Conservation (phyloP, 768 basidiomycete genomes). For the Russula sp. region DNA sequence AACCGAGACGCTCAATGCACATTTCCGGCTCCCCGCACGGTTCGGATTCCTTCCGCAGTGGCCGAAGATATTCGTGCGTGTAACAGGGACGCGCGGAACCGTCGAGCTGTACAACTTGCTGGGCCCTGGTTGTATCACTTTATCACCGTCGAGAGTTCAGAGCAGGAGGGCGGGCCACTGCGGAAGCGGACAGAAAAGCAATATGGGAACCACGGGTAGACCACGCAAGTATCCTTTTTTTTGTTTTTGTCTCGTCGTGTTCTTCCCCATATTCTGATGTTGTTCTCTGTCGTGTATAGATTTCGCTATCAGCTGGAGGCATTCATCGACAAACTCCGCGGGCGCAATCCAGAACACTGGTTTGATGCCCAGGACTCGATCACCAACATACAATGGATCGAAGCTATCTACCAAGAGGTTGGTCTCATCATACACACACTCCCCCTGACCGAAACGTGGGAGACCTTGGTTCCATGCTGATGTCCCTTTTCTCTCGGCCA, state of each 20-base stretch:
- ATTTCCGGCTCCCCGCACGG: slow-evolving; percentile 18
- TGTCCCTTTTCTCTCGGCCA: not conserved
- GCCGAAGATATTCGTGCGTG: slow-evolving; percentile 24
- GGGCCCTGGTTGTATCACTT: slow-evolving; percentile 39
- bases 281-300: slow-evolving; percentile 16
- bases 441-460: not conserved
- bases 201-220: slow-evolving; percentile 45
- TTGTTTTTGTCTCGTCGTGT: not conserved
- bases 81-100: slow-evolving; percentile 33
- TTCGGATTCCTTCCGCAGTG: slow-evolving; percentile 25
- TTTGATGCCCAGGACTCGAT: slow-evolving; percentile 15
- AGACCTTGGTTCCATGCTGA: not conserved
- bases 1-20: slow-evolving; percentile 11
- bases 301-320: slow-evolving; percentile 53
- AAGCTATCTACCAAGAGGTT: slow-evolving; percentile 18
- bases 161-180: slow-evolving; percentile 21
- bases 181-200: slow-evolving; percentile 35
- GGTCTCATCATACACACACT: not conserved
- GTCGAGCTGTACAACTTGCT: slow-evolving; percentile 37
- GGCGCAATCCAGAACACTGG: slow-evolving; percentile 38
- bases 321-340: slow-evolving; percentile 44
- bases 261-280: not conserved
- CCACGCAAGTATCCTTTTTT: slow-evolving; percentile 27
- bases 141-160: slow-evolving; percentile 33
- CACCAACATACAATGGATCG: slow-evolving; percentile 18